Base-by-base conservation (phyloP, 2,329 filamentous ascomycete genomes). In the Aspergillus jensenii region DNA sequence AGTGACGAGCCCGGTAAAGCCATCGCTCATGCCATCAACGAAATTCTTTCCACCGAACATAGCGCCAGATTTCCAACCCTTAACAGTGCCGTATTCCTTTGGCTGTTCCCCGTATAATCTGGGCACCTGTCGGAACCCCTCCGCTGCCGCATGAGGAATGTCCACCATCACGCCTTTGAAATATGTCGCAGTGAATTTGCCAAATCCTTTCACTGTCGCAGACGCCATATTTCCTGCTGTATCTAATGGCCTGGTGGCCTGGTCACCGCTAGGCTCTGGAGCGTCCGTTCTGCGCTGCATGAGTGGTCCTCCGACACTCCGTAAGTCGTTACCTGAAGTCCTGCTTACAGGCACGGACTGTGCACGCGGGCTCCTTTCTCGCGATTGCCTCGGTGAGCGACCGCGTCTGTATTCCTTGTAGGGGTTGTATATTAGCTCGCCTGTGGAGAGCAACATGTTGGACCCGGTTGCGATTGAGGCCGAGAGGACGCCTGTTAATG, bases 31-130 rank as follows among this genome's bases (percentile, higher is more conserved):
- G 0, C 74, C 72, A 35, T 65, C n/a, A 76, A 75, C 3, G 64
- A 68, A 59, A 71, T 74, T 1, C 67, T 70, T 1, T 67, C 75
- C 0, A 72, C 68, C 0, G 60, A 31, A 12, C 27, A 31, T 47
- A 1, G 67, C 65, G 0, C 74, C 76, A 35, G 65, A 70, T 37
- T 71, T 70, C 65, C 67, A 72, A 35, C 73, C 71, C 5, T 62
- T 67, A 4, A 78, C 67, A 2, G 68, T 60, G 1, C 68, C 68
- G 44, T 75, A 66, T 6, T 73, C 62, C 33, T 66, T 63, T 2
- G 71, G 64, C 12, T 72, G 64, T 35, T 77, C 74, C 4, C 75
- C 74, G 53, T 76, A 77, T 5, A 77, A 55, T 15, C 59, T 68
- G 0, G 76, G 76, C 1, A 73, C 61, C 3, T 67, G 67, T 25